Percentiles rank a stretch among this genome's conserved stretches.
Evolutionary conservation across 2,329 filamentous ascomycete genomes (phyloP).

Genomic region (Fusarium sulawesiense): DNA sequence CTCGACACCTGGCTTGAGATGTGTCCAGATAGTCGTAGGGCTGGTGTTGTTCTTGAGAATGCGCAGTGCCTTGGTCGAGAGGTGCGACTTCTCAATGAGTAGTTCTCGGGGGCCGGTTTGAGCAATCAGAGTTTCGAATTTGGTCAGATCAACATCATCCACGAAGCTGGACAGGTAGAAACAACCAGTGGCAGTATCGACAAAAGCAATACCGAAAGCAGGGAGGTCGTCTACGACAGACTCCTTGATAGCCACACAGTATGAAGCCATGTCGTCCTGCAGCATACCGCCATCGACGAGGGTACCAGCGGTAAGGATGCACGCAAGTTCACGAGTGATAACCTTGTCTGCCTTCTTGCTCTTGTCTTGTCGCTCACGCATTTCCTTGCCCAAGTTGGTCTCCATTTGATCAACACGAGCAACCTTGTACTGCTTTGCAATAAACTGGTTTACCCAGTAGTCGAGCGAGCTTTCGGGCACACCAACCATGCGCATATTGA

Average conservation of each 20-base stretch:
- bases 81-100: conserved; percentile 84
- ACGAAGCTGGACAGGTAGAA: conserved; percentile 93
- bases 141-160: conserved; percentile 93
- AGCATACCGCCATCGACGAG: conserved; percentile 97
- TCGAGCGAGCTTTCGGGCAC: conserved; percentile 96
- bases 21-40: conserved; percentile 95
- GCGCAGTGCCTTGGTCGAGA: conserved; percentile 89
- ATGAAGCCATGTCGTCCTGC: conserved; percentile 97
- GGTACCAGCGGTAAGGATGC: conserved; percentile 90
- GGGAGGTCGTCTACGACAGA: conserved; percentile 78
- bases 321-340: conserved; percentile 89
- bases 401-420: conserved; percentile 97
- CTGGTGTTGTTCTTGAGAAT: conserved; percentile 96
- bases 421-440: conserved; percentile 97
- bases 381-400: conserved; percentile 94
- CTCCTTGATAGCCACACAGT: conserved; percentile 95
- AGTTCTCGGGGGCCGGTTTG: conserved; percentile 91
- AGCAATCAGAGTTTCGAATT: conserved; percentile 96
- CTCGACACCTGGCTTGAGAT: conserved; percentile 85
- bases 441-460: conserved; percentile 97
- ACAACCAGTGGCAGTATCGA: conserved; percentile 94
- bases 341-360: conserved; percentile 88
- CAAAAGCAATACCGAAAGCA: conserved; percentile 90
- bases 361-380: conserved; percentile 87
- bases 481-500: conserved; percentile 99